These are phyloP conservation scores for Colletotrichum kahawae DNA, from an alignment of 2,329 filamentous ascomycete genomes.

Conservation along the genomic window DNA sequence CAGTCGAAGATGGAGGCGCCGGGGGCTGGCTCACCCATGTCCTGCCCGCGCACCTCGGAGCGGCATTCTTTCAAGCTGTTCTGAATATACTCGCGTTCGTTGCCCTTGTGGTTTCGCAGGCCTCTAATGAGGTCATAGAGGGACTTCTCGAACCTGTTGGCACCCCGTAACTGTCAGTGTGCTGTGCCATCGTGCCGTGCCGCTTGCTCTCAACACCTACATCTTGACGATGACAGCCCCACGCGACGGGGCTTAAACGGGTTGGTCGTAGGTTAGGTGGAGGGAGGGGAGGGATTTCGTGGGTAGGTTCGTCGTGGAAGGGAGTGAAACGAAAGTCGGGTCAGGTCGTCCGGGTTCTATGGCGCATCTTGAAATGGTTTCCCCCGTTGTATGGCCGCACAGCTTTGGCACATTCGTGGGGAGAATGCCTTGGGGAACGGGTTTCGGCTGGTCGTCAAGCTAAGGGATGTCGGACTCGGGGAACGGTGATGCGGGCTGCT, in stretches of 20 bases:
- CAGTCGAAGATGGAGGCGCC: background rate
- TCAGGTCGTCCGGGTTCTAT: slow-evolving; percentile 8
- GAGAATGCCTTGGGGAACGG: background rate
- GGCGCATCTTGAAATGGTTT: slow-evolving; percentile 13
- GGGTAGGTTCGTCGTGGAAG: background rate
- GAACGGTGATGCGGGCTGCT: slow-evolving; percentile 13
- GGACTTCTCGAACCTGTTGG: slow-evolving; percentile 93
- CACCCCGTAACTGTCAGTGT: slow-evolving; percentile 22
- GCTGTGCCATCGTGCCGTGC: background rate
- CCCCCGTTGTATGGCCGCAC: background rate
- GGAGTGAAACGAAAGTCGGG: background rate
- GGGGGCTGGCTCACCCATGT: slow-evolving; percentile 74
- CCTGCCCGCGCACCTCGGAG: slow-evolving; percentile 86
- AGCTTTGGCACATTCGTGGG: background rate
- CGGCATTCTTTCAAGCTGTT: slow-evolving; percentile 95
- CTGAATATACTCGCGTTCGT: slow-evolving; percentile 94
- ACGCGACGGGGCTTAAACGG: background rate
- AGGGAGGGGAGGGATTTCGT: background rate
- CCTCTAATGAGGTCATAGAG: slow-evolving; percentile 98
- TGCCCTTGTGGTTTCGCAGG: slow-evolving; percentile 92
- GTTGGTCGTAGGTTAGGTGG: background rate
- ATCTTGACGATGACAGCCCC: slow-evolving; percentile 15
- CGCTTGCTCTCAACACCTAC: slow-evolving; percentile 2
- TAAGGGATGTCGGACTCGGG: slow-evolving; percentile 13
- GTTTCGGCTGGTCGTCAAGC: background rate